These are phyloP conservation scores for Geotrichum carabidarum DNA, from an alignment of 1,139 yeast genomes.

Conservation along the genomic window DNA sequence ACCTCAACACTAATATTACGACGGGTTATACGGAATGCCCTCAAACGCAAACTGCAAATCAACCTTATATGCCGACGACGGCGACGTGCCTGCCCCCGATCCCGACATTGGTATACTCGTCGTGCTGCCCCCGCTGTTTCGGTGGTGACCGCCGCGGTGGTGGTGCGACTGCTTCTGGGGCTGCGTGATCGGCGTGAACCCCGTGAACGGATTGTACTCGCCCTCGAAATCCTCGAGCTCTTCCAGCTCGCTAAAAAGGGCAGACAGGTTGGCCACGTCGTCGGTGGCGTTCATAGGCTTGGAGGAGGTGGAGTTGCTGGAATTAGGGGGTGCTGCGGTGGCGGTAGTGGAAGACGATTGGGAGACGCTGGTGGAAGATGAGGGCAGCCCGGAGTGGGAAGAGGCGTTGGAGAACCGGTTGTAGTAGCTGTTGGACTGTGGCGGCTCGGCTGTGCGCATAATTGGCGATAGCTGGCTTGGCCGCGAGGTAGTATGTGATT, in stretches of 20 bases:
- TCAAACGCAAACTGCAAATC: constrained; percentile 22
- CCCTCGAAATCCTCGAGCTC: constrained; percentile 15
- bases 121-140: neutral
- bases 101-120: neutral
- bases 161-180: constrained; percentile 8
- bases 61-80: neutral
- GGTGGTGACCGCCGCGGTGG: neutral
- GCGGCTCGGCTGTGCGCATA: neutral
- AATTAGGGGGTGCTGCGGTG: neutral
- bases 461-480: neutral
- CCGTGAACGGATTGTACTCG: constrained; percentile 12
- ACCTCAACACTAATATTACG: too few relatives aligned
- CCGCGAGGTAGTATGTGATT: neutral
- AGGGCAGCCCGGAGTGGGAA: too few relatives aligned
- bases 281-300: neutral
- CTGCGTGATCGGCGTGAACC: neutral
- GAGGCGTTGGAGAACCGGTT: neutral
- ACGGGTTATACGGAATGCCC: constrained; percentile 33
- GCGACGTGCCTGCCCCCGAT: neutral
- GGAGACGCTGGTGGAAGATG: neutral
- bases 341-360: neutral
- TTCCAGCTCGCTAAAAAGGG: constrained; percentile 14
- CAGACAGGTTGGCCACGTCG: constrained; percentile 15
- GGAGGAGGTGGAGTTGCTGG: neutral
- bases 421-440: neutral